Conservation (phyloP, 768 basidiomycete genomes). For the Brasilioporus rufonigricans region DNA sequence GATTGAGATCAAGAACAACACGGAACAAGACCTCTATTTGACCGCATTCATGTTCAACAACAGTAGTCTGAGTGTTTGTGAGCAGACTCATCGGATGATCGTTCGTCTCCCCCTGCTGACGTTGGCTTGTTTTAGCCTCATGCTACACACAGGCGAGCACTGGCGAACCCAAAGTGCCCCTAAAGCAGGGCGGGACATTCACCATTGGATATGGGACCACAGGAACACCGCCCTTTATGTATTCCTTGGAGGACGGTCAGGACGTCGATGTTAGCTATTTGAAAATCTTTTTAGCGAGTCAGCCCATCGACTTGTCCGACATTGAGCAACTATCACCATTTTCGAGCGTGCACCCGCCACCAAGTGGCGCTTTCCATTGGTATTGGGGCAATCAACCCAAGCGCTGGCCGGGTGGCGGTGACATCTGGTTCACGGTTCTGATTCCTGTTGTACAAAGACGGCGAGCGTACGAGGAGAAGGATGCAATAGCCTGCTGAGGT, state of each 20-base stretch:
- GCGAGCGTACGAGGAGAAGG: too few species aligned
- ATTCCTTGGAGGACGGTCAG: constrained; percentile 30
- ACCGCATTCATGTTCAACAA: constrained; percentile 45
- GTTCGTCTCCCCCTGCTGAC: not conserved
- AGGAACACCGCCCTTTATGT: constrained; percentile 33
- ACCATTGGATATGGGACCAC: constrained; percentile 42
- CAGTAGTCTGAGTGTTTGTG: constrained; percentile 36
- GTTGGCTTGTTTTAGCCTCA: constrained; percentile 2
- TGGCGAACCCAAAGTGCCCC: constrained; percentile 3
- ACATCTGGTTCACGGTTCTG: constrained; percentile 18
- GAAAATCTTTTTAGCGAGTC: constrained; percentile 42
- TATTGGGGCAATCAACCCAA: not conserved
- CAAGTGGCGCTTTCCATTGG: too few species aligned
- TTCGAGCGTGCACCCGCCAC: not conserved
- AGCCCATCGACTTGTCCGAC: constrained; percentile 33
- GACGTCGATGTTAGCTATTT: constrained; percentile 41
- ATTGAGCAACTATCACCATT: constrained; percentile 37
- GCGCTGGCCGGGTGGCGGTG: not conserved
- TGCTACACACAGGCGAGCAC: constrained; percentile 3
- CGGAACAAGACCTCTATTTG: constrained; percentile 33
- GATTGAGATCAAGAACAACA: constrained; percentile 36
- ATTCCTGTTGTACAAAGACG: constrained; percentile 10
- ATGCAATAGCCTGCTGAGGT: not conserved
- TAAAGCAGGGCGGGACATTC: constrained; percentile 10
- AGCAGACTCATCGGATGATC: not conserved